Conservation (phyloP, 305 asterid species). For the Fraxinus floribunda region DNA sequence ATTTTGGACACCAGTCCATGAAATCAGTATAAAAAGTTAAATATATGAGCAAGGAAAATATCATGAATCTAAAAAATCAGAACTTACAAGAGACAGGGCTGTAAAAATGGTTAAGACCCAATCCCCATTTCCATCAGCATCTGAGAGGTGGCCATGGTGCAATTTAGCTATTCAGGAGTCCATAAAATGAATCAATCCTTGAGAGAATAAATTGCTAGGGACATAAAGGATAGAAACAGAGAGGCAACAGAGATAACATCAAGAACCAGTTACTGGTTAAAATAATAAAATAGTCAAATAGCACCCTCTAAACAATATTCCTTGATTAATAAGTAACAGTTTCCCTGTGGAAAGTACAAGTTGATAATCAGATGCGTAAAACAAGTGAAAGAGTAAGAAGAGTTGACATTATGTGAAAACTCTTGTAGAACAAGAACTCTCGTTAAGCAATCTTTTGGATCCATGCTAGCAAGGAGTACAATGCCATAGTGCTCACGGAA, state of each 20-base stretch:
- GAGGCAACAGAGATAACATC: neutral
- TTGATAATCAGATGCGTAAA: neutral
- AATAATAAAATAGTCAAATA: neutral
- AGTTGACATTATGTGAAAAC: neutral
- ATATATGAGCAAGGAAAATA: neutral
- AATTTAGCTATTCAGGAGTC: slow-evolving; percentile 58
- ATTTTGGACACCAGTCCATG: neutral
- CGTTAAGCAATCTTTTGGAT: neutral
- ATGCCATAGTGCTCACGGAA: neutral
- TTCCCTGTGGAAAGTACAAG: neutral
- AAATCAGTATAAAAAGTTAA: neutral
- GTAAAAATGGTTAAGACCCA: slow-evolving; percentile 95
- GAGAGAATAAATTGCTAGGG: slow-evolving; percentile 17
- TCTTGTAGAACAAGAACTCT: neutral
- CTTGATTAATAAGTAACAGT: neutral
- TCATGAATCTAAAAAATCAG: neutral
- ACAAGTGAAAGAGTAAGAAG: neutral
- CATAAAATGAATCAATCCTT: slow-evolving; percentile 25
- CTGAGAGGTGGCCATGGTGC: slow-evolving; percentile 88
- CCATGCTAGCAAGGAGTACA: neutral
- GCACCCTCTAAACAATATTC: neutral
- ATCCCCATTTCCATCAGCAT: slow-evolving; percentile 96
- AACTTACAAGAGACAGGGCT: slow-evolving; percentile 85
- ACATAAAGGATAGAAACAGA: slow-evolving; percentile 18
- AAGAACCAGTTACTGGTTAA: neutral